Conservation (phyloP, 805 yeast species). For the Starmerella roubikii region DNA sequence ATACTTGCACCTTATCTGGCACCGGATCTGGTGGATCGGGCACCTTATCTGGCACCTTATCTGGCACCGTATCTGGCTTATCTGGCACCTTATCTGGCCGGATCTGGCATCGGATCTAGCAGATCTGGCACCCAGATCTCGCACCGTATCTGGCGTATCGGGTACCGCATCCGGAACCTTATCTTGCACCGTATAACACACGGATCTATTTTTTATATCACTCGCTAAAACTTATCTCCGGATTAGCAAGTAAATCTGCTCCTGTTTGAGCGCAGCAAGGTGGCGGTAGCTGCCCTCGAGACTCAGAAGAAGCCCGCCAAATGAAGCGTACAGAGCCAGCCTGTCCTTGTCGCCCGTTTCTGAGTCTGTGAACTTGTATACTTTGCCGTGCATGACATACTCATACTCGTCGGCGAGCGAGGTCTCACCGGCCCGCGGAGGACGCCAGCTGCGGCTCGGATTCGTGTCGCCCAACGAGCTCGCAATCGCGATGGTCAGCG, state of each 20-base stretch:
- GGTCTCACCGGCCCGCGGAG: slow-evolving; percentile 70
- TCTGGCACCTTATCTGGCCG: too few species aligned
- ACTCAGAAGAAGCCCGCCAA: slow-evolving; percentile 88
- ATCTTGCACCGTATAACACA: too few species aligned
- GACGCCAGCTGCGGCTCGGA: slow-evolving; percentile 59
- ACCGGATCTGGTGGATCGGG: too few species aligned
- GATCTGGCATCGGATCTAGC: too few species aligned
- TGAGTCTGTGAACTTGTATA: slow-evolving; percentile 89
- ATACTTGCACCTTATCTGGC: too few species aligned
- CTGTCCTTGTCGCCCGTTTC: slow-evolving; percentile 33
- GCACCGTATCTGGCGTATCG: too few species aligned
- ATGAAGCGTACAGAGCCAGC: slow-evolving; percentile 77
- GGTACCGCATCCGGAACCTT: too few species aligned
- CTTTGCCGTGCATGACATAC: slow-evolving; percentile 96
- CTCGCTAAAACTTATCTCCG: slow-evolving; percentile 39
- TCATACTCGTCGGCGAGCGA: slow-evolving; percentile 93
- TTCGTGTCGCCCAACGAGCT: slow-evolving; percentile 45
- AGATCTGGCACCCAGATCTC: too few species aligned
- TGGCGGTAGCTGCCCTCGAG: slow-evolving; percentile 90
- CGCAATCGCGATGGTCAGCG: slow-evolving; percentile 76
- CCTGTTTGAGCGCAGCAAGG: slow-evolving; percentile 80
- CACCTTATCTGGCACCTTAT: too few species aligned
- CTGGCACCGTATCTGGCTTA: too few species aligned
- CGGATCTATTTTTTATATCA: background rate
- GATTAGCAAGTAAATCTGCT: slow-evolving; percentile 76